Evolutionary conservation across 2,329 filamentous ascomycete genomes (phyloP), one percentile per base, ranked within the genome.

Genomic region (Nemania abortiva): DNA sequence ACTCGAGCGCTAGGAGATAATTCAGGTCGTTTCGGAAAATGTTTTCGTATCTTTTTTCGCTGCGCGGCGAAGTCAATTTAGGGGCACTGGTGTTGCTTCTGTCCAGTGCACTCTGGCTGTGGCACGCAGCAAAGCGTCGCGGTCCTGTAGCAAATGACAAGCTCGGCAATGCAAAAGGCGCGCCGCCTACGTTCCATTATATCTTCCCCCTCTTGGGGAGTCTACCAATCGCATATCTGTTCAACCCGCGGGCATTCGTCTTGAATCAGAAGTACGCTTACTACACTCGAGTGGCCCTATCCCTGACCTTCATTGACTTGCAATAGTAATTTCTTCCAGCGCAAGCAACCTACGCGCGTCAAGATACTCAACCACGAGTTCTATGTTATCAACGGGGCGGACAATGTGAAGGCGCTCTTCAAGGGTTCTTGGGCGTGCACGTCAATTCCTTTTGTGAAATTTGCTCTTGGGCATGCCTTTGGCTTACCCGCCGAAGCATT

Each of bases 401-500:
- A 76, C 24, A 74, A 73, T 11, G 57, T 77, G 31, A 77, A 72
- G 52, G 73, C 74, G 7, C 70, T 78, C 34, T 78, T 77, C 49
- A 76, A 70, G 56, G 52, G 29, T 39, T 75, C 73, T 18, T 70
- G 63, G 65, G 66, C 58, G 6, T 76, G 75, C 65, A 75, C 73
- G 18, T 74, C 74, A 20, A 74, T 77, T 22, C 74, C 75, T 15
- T 77, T 77, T 37, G 72, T 76, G 52, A 75, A 75, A 56, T 78
- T 77, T 39, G 76, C 75, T 49, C 74, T 78, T 39, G 74, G 74
- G n/a, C 64, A 77, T 55, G 76, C 73, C 18, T 77, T 77, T 54
- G 76, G 76, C 65, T 60, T 77, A 20, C 72, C 74, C 27, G 53
- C 73, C 39, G 72, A 73, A 37, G 75, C 76, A 13, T 63, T 76